Evolutionary conservation across 2,329 filamentous ascomycete species (phyloP).

Genomic region (Sporothrix curviconia): DNA sequence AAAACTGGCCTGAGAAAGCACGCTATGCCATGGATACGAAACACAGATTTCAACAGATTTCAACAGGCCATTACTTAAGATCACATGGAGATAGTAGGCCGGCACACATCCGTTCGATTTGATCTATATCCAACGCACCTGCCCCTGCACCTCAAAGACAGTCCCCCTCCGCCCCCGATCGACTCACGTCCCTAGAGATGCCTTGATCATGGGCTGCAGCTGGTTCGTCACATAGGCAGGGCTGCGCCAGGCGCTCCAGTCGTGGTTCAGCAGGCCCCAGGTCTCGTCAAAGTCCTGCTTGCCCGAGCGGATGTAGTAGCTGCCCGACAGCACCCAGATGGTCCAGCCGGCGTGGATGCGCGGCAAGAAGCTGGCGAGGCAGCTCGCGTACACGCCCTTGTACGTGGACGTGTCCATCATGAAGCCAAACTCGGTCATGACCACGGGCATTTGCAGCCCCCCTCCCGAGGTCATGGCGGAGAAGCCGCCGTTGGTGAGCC

Average conservation of each 20-base stretch:
- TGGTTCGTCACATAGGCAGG: constrained; percentile 36
- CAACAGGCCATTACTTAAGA: too few species aligned
- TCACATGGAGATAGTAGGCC: too few species aligned
- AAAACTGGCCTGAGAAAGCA: too few species aligned
- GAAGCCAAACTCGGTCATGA: constrained; percentile 52
- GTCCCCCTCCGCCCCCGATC: too few species aligned
- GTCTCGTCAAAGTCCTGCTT: constrained; percentile 49
- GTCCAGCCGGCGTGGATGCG: constrained; percentile 47
- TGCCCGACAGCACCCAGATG: constrained; percentile 52
- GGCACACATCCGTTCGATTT: too few species aligned
- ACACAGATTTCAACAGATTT: too few species aligned
- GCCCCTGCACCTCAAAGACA: too few species aligned
- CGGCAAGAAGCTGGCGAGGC: constrained; percentile 44
- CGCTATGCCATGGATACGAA: too few species aligned
- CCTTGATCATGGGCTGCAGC: constrained; percentile 35
- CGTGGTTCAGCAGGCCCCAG: constrained; percentile 49
- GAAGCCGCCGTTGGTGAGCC: constrained; percentile 47
- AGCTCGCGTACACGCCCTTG: constrained; percentile 44
- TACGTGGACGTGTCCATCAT: constrained; percentile 41
- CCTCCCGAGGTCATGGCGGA: constrained; percentile 39
- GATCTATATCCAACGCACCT: too few species aligned
- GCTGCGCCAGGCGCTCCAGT: constrained; percentile 48
- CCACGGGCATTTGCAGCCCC: constrained; percentile 38
- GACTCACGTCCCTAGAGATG: too few species aligned
- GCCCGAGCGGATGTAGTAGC: constrained; percentile 50